phyloP scores from a whole-genome alignment of 192 early-diverging fungal genomes.

The Entophlyctis helioformis region DNA sequence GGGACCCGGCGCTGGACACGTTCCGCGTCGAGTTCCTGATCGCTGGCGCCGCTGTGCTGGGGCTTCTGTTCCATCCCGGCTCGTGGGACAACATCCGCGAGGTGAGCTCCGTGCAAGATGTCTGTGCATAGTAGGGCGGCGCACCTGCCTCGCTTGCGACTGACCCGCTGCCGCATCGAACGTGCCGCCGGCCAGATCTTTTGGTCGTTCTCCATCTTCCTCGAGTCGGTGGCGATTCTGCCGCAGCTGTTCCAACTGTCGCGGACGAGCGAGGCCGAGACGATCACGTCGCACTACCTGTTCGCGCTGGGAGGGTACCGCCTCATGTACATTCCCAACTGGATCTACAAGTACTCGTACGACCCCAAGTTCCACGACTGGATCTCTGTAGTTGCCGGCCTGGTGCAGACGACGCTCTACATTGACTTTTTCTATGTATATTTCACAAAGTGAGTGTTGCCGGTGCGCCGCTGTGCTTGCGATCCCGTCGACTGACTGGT shows the following conservation, averaged over 20 bases:
- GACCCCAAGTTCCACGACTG: slow-evolving; percentile 54
- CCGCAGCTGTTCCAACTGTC: slow-evolving; percentile 96
- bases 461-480: no score
- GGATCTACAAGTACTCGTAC: slow-evolving; percentile 81
- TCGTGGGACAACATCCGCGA: slow-evolving; percentile 57
- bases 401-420: slow-evolving; percentile 90
- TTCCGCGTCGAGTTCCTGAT: slow-evolving; percentile 83
- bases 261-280: slow-evolving; percentile 96
- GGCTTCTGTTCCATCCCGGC: slow-evolving; percentile 63
- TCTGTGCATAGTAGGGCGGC: no score
- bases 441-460: slow-evolving; percentile 77
- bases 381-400: slow-evolving; percentile 80
- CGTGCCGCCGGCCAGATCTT: slow-evolving; percentile 58
- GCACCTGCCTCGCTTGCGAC: no score
- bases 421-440: slow-evolving; percentile 99
- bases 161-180: no score
- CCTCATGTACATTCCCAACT: slow-evolving; percentile 81
- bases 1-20: slow-evolving; percentile 85
- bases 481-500: no score
- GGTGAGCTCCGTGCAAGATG: no score
- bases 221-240: slow-evolving; percentile 94
- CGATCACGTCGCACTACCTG: slow-evolving; percentile 98
- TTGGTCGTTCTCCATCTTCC: slow-evolving; percentile 95
- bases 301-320: slow-evolving; percentile 94
- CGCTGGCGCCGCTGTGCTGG: slow-evolving; percentile 52